Base-by-base conservation (phyloP, 306 rosid species). In the Begonia loranthoides region DNA sequence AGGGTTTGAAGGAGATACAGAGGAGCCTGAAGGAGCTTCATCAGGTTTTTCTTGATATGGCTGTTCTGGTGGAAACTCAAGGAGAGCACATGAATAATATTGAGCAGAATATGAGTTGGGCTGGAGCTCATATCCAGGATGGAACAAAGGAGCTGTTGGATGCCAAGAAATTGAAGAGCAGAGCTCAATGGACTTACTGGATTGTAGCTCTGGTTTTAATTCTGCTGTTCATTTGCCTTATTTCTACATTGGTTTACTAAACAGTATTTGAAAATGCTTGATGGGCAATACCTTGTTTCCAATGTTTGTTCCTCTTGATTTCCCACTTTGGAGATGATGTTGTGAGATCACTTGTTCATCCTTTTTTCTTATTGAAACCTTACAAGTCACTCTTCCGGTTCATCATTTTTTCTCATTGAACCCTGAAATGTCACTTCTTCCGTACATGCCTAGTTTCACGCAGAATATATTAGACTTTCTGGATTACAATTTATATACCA, bases 21-120 rank as follows among this genome's bases (percentile, higher is more conserved):
- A 63, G 21, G 45, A 49, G 59, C 47, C 53, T 62, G 54, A 52
- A 13, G 36, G 67, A 62, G 49, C 54, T 62, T n/a, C n/a, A n/a
- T n/a, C n/a, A n/a, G n/a, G n/a, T n/a, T n/a, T n/a, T 62, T 52
- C 40, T 62, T 9, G 67, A 62, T 22, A 62, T 62, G 67, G 67
- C 60, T 2, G 41, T 62, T 22, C 15, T 55, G 57, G 56, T 63
- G n/a, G 62, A 55, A 49, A 10, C 54, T 41, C 67, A 62, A 46
- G 67, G 67, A 16, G 68, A 49, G n/a, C 50, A 41, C 50, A 22
- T 55, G 49, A 17, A 63, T 40, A 45, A 63, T 48, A 55, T 63
- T 10, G 62, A 63, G 9, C 47, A 48, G 56, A 55, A 63, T 41
- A 51, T 55, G 56, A 38, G 17, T 17, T 14, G 15, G 41, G 68